Evolutionary conservation across 2,329 filamentous ascomycete genomes (phyloP), one percentile per base, ranked within the genome.

Genomic region (Exserohilum rostratum): DNA sequence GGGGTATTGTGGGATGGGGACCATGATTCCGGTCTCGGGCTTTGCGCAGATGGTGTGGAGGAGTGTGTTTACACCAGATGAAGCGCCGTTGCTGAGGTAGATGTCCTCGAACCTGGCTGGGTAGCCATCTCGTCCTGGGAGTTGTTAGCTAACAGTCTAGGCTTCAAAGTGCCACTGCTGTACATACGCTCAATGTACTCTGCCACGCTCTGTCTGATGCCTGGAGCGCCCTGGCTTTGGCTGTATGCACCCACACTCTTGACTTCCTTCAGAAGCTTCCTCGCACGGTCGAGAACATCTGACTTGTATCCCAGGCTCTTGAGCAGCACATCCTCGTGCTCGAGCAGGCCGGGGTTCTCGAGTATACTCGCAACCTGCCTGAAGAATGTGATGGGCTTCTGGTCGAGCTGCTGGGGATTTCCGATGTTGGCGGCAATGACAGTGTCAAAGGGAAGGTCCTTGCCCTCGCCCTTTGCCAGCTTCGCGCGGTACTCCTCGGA

Each of bases 341-440:
- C 84, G 56, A 99, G 83, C 30, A 99, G 82, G 53, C 82, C 76
- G 0, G 95, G 95, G 81, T 98, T 93, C 82, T 99, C 95, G 55
- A 98, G 79, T 59, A 99, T 77, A 78, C 91, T 96, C 70, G 95
- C 85, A 25, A 99, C 95, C 80, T 99, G 93, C 67, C 95, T 88
- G 86, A 99, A 97, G 83, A 97, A 99, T 66, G 95, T 99, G 70
- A 99, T 93, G 70, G 95, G 95, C 83, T 98, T 96, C 84, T 99
- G 95, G 79, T 97, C 95, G 60, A 99, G 87, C 80, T 99, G 95
- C 79, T 99, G 95, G 3, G 95, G 95, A 82, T 99, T 99, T 73
- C 95, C 95, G 72, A 99, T 99, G 80, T 99, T 99, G 78, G 95
- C 95, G 60, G 90, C 93, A 79, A 99, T 93, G 77, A 99, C 88